phyloP scores from a whole-genome alignment of 2,329 filamentous ascomycete species.

The Coniochaeta hoffmannii region DNA sequence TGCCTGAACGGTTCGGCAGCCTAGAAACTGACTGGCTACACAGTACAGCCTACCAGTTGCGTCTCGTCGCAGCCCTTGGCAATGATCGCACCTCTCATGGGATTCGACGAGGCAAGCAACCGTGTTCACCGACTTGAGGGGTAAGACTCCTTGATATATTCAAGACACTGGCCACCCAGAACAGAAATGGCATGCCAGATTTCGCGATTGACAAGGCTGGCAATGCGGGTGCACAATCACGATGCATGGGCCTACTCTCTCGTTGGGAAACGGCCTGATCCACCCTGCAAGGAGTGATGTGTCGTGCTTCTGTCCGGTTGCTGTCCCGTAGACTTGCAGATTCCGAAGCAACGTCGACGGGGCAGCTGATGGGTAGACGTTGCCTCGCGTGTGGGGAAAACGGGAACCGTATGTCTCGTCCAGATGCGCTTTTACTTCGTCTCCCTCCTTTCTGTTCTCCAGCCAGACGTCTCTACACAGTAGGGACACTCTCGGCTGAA shows the following conservation, averaged over 20 bases:
- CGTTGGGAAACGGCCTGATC: not conserved
- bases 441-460: not conserved
- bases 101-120: no score
- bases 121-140: not conserved
- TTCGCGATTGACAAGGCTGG: not conserved
- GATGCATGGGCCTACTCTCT: not conserved
- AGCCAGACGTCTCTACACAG: not conserved
- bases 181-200: not conserved
- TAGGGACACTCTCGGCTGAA: not conserved
- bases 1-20: not conserved
- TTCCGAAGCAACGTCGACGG: not conserved
- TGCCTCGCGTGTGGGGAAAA: not conserved
- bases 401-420: not conserved
- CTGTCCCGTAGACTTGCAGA: constrained; percentile 1
- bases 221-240: not conserved
- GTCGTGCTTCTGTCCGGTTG: not conserved
- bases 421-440: not conserved
- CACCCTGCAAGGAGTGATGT: constrained; percentile 2
- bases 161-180: not conserved
- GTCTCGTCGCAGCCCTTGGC: no score
- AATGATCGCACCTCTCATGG: no score
- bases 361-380: not conserved
- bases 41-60: not conserved
- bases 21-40: not conserved
- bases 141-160: not conserved